Base-by-base conservation (phyloP, 169 alveolate genomes). In the Plasmodium coatneyi region DNA sequence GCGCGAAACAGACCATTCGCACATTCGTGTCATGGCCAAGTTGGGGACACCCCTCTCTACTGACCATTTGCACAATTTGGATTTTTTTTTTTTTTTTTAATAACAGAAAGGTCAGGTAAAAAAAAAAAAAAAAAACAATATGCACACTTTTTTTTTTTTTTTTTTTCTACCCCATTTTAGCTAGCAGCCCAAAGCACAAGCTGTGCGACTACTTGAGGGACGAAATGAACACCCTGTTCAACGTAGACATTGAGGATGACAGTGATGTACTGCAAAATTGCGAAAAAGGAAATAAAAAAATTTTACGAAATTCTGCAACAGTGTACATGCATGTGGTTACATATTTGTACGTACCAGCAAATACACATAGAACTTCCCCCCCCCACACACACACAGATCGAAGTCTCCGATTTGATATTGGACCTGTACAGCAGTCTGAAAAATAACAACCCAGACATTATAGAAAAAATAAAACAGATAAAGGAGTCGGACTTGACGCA, bases 221-320 rank as follows among this genome's bases (percentile, higher is more conserved):
- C 32, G 93, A 84, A 84, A 41, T 84, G 83, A 74, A 54, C 30
- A 34, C 84, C 25, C 86, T 84, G 32, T 84, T 84, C 79, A 84
- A 84, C 79, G 93, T 84, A 22, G 93, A 84, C 28, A 46, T 84
- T 84, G 93, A 84, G 41, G 93, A 84, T 74, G 86, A 84, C 60
- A 84, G 93, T 76, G 93, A 84, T 84, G 93, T 84, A 84, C 76
- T 22, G 36, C 32, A 84, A 6, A 12, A 5, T 32, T 34, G 6
- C 9, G 49, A 49, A 83, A 34, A 82, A 34, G 16, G 76, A 32
- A 66, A 83, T 36, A 36, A 25, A 39, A 70, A 83, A 41, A 14
- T 22, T 72, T 72, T 22, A 6, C 12, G 41, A 80, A 80, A 30
- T 16, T 43, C 19, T 34, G 54, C 34, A 80, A 80, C 52, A 49